Evolutionary conservation across 805 yeast species (phyloP).

Genomic region (Metschnikowia kofuensis): DNA sequence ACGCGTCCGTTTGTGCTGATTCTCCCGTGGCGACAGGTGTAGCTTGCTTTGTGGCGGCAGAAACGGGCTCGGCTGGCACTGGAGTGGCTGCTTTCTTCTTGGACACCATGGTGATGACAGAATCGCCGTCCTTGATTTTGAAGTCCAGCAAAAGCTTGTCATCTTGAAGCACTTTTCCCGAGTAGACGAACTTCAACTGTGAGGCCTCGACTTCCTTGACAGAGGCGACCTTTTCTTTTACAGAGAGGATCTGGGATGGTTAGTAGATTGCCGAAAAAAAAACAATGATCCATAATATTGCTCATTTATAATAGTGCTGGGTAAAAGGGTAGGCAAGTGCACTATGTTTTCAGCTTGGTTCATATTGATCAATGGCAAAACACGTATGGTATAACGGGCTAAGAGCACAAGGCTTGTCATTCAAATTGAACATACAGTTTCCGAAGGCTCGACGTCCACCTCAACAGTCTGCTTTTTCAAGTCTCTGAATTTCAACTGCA

Average conservation of each 20-base stretch:
- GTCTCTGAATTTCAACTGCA: slow-evolving; percentile 85
- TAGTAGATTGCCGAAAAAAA: background rate
- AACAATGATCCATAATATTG: too few relatives aligned
- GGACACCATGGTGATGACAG: slow-evolving; percentile 88
- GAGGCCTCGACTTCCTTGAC: slow-evolving; percentile 65
- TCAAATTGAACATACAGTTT: slow-evolving; percentile 48
- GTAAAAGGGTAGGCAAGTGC: background rate
- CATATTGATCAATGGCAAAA: background rate
- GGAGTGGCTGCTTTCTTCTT: slow-evolving; percentile 31
- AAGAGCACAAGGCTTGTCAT: background rate
- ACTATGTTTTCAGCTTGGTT: too few relatives aligned
- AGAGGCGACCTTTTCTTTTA: slow-evolving; percentile 69
- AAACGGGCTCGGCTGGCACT: slow-evolving; percentile 13
- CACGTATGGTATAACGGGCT: background rate
- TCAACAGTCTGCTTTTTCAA: slow-evolving; percentile 88
- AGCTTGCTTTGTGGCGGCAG: slow-evolving; percentile 2
- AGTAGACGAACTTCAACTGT: slow-evolving; percentile 85
- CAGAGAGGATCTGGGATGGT: slow-evolving; percentile 47
- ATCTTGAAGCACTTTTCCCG: slow-evolving; percentile 87
- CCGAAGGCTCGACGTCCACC: slow-evolving; percentile 67
- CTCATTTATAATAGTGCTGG: background rate
- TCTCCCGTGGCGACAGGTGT: background rate
- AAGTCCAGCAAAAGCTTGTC: slow-evolving; percentile 68
- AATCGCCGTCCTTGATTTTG: slow-evolving; percentile 81
- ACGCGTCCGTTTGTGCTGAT: background rate